These are phyloP conservation scores for Allantophomopsis cytisporea DNA, from an alignment of 2,329 filamentous ascomycete genomes.

Conservation along the genomic window DNA sequence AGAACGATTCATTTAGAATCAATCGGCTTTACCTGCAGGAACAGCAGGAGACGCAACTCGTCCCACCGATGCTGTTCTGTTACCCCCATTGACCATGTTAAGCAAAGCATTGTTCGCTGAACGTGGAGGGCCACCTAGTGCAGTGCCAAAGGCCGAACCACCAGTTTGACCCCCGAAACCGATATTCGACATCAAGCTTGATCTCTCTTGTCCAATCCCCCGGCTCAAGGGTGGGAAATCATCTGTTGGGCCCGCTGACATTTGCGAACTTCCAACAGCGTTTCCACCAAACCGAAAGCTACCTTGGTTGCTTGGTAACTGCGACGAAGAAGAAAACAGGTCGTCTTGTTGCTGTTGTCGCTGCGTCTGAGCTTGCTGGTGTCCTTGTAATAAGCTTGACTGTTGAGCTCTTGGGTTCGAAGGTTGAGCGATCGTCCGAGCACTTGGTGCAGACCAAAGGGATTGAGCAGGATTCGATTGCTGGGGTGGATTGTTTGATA, in stretches of 20 bases:
- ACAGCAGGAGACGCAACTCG: constrained; percentile 13
- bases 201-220: constrained; percentile 42
- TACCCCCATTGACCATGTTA: constrained; percentile 49
- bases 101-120: constrained; percentile 46
- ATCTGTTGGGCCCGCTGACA: constrained; percentile 34
- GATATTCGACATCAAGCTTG: constrained; percentile 34
- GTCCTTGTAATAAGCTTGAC: constrained; percentile 12
- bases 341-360: constrained; percentile 20
- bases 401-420: constrained; percentile 14
- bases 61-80: constrained; percentile 28
- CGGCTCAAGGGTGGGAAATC: constrained; percentile 50
- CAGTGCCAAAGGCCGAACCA: constrained; percentile 15
- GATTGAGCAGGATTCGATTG: constrained; percentile 15
- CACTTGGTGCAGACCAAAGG: constrained; percentile 16
- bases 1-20: too few species aligned
- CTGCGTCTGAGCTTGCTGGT: constrained; percentile 15
- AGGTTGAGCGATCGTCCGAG: constrained; percentile 14
- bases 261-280: constrained; percentile 19
- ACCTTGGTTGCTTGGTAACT: constrained; percentile 15
- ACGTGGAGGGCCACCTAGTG: constrained; percentile 13
- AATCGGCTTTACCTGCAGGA: too few species aligned
- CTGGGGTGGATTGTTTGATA: constrained; percentile 42
- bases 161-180: constrained; percentile 10
- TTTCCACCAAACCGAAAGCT: constrained; percentile 18
- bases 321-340: constrained; percentile 17